Conservation (phyloP, 192 early-diverging fungal species). For the Rhizophagus prolifer region DNA sequence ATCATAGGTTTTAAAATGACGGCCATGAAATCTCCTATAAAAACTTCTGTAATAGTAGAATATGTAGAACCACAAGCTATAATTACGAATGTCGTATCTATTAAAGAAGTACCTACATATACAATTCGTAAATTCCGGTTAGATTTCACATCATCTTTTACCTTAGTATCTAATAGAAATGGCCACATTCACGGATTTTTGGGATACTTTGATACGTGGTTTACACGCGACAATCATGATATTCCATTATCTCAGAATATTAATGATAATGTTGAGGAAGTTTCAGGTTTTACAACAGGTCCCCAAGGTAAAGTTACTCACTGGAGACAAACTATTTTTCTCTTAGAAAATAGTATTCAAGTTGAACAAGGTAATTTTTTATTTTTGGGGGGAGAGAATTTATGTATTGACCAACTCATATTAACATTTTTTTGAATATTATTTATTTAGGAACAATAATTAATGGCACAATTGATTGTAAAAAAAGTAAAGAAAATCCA, state of each 20-base stretch:
- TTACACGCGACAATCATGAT: conserved; percentile 36
- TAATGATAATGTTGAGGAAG: conserved; percentile 33
- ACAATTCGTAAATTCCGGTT: conserved; percentile 90
- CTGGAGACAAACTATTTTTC: conserved; percentile 99
- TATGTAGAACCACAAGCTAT: conserved; percentile 85
- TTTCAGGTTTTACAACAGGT: conserved; percentile 56
- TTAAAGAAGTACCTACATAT: conserved; percentile 74
- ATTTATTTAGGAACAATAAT: conserved; percentile 38
- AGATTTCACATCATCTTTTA: conserved; percentile 81
- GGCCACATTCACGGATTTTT: conserved; percentile 94
- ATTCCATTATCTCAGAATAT: conserved; percentile 20
- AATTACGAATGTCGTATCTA: conserved; percentile 72
- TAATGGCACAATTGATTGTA: conserved; percentile 63
- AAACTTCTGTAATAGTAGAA: conserved; percentile 94
- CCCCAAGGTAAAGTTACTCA: conserved; percentile 88
- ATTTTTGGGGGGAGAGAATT: background rate
- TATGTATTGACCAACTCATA: too few species aligned
- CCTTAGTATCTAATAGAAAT: conserved; percentile 70
- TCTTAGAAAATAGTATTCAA: conserved; percentile 79
- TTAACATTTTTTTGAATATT: background rate
- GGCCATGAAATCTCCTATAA: conserved; percentile 83
- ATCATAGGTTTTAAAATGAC: conserved; percentile 98
- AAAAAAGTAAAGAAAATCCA: conserved; percentile 75
- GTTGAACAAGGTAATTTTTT: conserved; percentile 33
- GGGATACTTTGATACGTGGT: conserved; percentile 94